Evolutionary conservation across 2,329 filamentous ascomycete genomes (phyloP), one percentile per base, ranked within the genome.

Genomic region (Cordyceps cicadae): DNA sequence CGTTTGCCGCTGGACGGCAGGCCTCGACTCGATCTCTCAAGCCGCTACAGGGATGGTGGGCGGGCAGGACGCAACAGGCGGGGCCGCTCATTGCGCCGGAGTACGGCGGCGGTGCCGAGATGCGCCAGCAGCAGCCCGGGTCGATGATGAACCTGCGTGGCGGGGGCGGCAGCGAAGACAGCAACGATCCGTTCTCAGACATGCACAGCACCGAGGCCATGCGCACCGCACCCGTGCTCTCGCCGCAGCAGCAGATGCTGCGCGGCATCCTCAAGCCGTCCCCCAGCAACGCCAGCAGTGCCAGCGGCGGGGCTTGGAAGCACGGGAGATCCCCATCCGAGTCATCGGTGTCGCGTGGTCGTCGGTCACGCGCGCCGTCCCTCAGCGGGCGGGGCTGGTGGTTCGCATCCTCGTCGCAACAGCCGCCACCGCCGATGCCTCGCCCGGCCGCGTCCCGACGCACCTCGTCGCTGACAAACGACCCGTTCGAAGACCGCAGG

Each of bases 101-200:
- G 9, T 24, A 59, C 34, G 56, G 37, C 24, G 56, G 21, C 45
- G 21, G 15, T 19, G 41, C 41, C 14, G 41, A 43, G 41, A 12
- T n/a, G 41, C 41, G 41, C 6, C 41, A 48, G 59, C 48, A 53
- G 68, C 66, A 39, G 71, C 74, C 24, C 11, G 4, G 24, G 46
- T n/a, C 71, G 75, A 50, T 74, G 14, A 70, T 69, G 2, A 21
- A 46, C 69, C 15, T n/a, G 39, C 39, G 14, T 5, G 39, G 17
- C 39, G 39, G 34, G 2, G 34, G 11, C 12, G 34, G 34, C 34
- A 37, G 34, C 12, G 34, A 37, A 3, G 34, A 37, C 8, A 37
- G 34, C 45, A 24, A 79, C 5, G 70, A 81, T 63, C 80, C 80
- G 3, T 83, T 83, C 66, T 77, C 76, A 15, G 81, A 84, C 64